Percentiles rank a stretch among this genome's conserved stretches.
Evolutionary conservation across 768 basidiomycete genomes (phyloP).

Genomic region (Termitomyces sp.): DNA sequence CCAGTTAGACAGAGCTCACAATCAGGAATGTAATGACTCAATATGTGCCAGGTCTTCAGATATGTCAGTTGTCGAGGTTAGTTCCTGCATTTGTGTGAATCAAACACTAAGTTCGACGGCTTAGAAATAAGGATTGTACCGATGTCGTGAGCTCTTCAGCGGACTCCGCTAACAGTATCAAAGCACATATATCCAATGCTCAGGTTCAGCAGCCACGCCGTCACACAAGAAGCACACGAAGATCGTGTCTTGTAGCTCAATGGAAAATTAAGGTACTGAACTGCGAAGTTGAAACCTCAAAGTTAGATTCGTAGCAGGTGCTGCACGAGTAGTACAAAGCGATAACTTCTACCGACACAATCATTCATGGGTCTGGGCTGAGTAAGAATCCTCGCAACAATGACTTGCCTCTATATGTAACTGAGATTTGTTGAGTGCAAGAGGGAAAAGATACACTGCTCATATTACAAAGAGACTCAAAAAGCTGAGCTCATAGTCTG

Average conservation of each 20-base stretch:
- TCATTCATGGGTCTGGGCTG: not conserved
- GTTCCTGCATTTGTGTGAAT: not conserved
- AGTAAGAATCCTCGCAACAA: not conserved
- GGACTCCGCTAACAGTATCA: not conserved
- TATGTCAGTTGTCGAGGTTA: not conserved
- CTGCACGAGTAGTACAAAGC: not conserved
- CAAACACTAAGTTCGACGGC: no score
- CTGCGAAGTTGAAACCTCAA: not conserved
- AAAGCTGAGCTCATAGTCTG: constrained; percentile 11
- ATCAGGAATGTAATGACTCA: not conserved
- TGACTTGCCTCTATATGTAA: not conserved
- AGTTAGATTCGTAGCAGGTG: not conserved
- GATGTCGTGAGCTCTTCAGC: not conserved
- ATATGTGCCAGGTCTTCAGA: not conserved
- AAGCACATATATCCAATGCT: not conserved
- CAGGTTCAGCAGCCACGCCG: not conserved
- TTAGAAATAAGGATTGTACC: not conserved
- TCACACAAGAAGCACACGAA: not conserved
- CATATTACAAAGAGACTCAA: not conserved
- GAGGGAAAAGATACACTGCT: not conserved
- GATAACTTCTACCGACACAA: not conserved
- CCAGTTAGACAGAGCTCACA: not conserved
- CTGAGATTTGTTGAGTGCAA: not conserved
- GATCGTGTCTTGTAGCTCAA: not conserved
- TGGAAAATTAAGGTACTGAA: no score